Evolutionary conservation across 208 protist genomes (phyloP).

Genomic region (Trichomonas tenax): DNA sequence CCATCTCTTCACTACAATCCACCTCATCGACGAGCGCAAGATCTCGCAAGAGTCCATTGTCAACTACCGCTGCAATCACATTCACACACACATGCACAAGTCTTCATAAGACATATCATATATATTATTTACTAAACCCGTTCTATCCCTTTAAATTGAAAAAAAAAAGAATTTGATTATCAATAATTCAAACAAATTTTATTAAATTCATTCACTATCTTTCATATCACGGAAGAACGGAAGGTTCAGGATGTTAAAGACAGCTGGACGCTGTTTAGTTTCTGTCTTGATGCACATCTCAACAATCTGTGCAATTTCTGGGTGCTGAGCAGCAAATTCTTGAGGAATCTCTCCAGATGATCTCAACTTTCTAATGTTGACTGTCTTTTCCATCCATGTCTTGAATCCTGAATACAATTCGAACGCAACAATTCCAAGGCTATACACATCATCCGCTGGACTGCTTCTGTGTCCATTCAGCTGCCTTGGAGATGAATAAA

Average conservation of each 20-base stretch:
- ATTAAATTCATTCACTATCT: background rate
- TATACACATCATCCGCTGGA: background rate
- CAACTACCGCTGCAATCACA: no score
- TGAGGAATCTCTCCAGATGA: background rate
- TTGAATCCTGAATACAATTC: background rate
- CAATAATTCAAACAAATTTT: background rate
- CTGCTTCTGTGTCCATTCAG: background rate
- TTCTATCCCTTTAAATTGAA: no score
- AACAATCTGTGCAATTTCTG: background rate
- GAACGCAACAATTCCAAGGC: background rate
- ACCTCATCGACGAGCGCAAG: background rate
- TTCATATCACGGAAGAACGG: background rate
- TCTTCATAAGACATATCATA: no score
- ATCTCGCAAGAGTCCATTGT: no score
- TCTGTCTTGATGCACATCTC: background rate
- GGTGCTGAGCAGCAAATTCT: background rate
- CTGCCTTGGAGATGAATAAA: slow-evolving; percentile 3
- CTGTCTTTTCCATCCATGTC: background rate
- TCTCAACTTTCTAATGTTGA: background rate
- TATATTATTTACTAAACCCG: no score
- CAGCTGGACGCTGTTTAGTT: background rate
- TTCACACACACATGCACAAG: no score
- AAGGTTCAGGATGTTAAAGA: background rate
- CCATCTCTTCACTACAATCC: background rate
- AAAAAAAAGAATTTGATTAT: no score